A percentile compares a stretch with the other conserved stretches of the same genome.
phyloP scores from a whole-genome alignment of 192 early-diverging fungal species.

The Allomyces macrogynus region DNA sequence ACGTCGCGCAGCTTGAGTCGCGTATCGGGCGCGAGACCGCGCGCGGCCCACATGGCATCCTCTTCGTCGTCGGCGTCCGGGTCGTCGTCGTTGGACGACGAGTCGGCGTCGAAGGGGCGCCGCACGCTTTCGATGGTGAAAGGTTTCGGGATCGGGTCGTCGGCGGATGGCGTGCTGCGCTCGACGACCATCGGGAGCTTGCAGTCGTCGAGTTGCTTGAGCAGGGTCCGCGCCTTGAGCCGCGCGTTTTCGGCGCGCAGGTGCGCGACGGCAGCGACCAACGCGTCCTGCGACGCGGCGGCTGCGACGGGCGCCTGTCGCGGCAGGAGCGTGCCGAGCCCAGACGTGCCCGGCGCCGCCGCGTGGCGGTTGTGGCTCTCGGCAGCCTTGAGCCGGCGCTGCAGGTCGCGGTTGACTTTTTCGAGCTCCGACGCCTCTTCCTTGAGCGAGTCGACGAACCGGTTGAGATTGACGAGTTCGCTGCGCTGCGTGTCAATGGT shows the following conservation, averaged over 20 bases:
- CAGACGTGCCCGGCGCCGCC: not conserved
- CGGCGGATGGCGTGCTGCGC: not conserved
- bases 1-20: not conserved
- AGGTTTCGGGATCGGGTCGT: conserved; percentile 2
- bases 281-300: conserved; percentile 33
- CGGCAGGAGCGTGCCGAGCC: conserved; percentile 1
- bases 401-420: conserved; percentile 1
- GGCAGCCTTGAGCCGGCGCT: not conserved
- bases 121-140: conserved; percentile 2
- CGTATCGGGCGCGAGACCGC: conserved; percentile 23
- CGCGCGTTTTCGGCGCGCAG: conserved; percentile 64
- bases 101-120: not conserved
- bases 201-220: conserved; percentile 16
- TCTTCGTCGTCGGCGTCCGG: conserved; percentile 4
- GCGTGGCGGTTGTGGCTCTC: not conserved
- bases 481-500: conserved; percentile 29
- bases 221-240: conserved; percentile 38
- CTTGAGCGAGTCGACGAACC: conserved; percentile 12
- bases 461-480: not conserved
- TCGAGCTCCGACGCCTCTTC: conserved; percentile 10
- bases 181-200: conserved; percentile 11
- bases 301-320: conserved; percentile 8
- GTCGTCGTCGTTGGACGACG: conserved; percentile 3
- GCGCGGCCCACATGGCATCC: conserved; percentile 17
- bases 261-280: conserved; percentile 54